phyloP scores from a whole-genome alignment of 352 stramenopile species.

The Hyaloperonospora brassicae region DNA sequence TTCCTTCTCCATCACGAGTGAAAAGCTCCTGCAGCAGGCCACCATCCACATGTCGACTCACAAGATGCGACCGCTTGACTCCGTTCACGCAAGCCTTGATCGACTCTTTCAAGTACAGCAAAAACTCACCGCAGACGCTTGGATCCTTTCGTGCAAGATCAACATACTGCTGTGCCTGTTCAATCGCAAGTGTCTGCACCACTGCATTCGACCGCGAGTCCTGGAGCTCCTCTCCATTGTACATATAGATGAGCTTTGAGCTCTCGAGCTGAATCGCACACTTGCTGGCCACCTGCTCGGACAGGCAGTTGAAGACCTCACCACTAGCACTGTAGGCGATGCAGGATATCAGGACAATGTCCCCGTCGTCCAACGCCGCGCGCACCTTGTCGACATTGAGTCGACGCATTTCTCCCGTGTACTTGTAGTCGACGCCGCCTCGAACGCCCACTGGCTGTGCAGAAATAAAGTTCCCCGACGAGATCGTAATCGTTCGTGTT shows the following conservation, averaged over 20 bases:
- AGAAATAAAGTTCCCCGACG: slow-evolving; percentile 96
- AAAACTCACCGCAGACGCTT: slow-evolving; percentile 55
- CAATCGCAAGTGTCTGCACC: slow-evolving; percentile 71
- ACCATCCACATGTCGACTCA: slow-evolving; percentile 79
- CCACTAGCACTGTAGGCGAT: slow-evolving; percentile 93
- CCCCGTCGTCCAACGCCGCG: slow-evolving; percentile 86
- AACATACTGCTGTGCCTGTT: slow-evolving; percentile 78
- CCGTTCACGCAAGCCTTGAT: slow-evolving; percentile 79
- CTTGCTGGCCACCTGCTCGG: slow-evolving; percentile 85
- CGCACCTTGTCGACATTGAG: slow-evolving; percentile 91
- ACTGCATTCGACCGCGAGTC: slow-evolving; percentile 74
- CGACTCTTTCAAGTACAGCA: slow-evolving; percentile 80
- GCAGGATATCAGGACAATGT: slow-evolving; percentile 95
- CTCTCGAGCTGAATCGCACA: slow-evolving; percentile 73
- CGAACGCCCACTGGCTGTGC: slow-evolving; percentile 85
- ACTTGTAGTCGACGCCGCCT: slow-evolving; percentile 83
- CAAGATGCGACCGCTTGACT: slow-evolving; percentile 78
- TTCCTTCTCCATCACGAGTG: slow-evolving; percentile 93
- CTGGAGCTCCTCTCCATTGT: slow-evolving; percentile 82
- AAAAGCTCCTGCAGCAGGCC: slow-evolving; percentile 96
- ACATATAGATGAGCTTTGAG: slow-evolving; percentile 86
- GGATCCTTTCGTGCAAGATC: slow-evolving; percentile 59
- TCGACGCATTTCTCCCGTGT: slow-evolving; percentile 90
- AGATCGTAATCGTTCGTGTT: slow-evolving; percentile 83
- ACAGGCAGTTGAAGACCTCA: slow-evolving; percentile 89